Base-by-base conservation (phyloP, 1,284 basidiomycete genomes). In the Sanghuangporus weigelae region DNA sequence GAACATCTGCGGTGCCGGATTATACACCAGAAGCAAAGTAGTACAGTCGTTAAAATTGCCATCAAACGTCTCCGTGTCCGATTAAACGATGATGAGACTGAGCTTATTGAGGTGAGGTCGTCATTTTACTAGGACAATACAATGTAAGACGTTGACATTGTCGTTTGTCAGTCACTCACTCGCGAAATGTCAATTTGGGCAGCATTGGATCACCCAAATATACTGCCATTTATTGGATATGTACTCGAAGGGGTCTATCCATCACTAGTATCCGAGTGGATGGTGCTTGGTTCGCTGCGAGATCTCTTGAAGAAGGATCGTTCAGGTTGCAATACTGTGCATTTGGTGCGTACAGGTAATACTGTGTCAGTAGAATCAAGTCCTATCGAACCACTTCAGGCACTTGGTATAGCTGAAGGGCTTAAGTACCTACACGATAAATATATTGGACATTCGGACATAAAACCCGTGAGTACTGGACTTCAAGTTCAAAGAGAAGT, bases 161-260 rank as follows among this genome's bases (percentile, higher is more conserved):
- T 31, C 2, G n/a, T n/a, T 21, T 2, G 44, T 16, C 54, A 62
- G 61, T 26, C 36, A 16, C 42, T 63, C 10, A 61, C 44, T 12
- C 54, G 48, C 23, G 64, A 66, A 35, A 7, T 66, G 11, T 10
- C 51, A 3, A 48, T 66, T 16, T 66, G 64, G 64, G 54, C 64
- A 5, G 60, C 54, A 42, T 57, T 66, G 23, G 7, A 59, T 38
- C 58, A 66, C 55, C 23, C 56, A 19, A 66, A 66, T 44, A 50
- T 66, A n/a, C 50, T 66, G n/a, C 64, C 61, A 31, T 48, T 66
- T n/a, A 48, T 59, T 6, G 64, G 64, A 23, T 66, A 59, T 21
- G 19, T 59, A 26, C 6, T 66, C 6, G 49, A 56, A 19, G 61
- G 57, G 14, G 59, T 51, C 16, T 60, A 57, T 40, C 64, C 61